Conservation (phyloP, 441 rosid genomes). For the Manihot esculenta region DNA sequence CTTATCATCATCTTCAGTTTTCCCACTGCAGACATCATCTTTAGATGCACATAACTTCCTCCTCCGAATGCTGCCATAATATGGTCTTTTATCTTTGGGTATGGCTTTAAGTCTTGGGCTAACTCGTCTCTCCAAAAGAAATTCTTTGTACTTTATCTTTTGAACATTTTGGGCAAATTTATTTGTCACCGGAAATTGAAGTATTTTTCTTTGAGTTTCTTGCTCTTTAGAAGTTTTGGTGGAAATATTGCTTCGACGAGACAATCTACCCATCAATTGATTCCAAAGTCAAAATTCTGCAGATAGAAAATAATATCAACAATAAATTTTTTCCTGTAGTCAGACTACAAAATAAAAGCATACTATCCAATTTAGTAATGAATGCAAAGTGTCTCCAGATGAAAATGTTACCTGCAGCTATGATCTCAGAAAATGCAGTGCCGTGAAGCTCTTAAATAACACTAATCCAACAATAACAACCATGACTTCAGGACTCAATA, state of each 20-base stretch:
- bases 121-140: slow-evolving; percentile 11
- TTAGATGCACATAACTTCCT: not conserved
- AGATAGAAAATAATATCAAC: not conserved
- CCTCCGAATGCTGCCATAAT: slow-evolving; percentile 9
- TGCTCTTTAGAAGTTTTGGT: slow-evolving; percentile 4
- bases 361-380: slow-evolving; percentile 6
- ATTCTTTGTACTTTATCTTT: slow-evolving; percentile 8
- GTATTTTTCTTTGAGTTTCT: not conserved
- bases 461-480: not conserved
- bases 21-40: not conserved
- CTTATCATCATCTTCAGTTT: slow-evolving; percentile 2
- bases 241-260: slow-evolving; percentile 3
- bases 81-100: slow-evolving; percentile 18
- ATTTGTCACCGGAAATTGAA: not conserved
- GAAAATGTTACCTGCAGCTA: not conserved
- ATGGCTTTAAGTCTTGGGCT: slow-evolving; percentile 21
- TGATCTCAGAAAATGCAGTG: not conserved
- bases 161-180: slow-evolving; percentile 5
- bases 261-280: slow-evolving; percentile 18
- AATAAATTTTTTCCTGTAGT: not conserved
- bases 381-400: not conserved
- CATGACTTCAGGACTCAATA: slow-evolving; percentile 6
- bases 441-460: not conserved
- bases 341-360: not conserved
- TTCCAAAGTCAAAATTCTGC: slow-evolving; percentile 12